Evolutionary conservation across 2,329 filamentous ascomycete species (phyloP).

Genomic region (Paracorniculantispora psalliotae): DNA sequence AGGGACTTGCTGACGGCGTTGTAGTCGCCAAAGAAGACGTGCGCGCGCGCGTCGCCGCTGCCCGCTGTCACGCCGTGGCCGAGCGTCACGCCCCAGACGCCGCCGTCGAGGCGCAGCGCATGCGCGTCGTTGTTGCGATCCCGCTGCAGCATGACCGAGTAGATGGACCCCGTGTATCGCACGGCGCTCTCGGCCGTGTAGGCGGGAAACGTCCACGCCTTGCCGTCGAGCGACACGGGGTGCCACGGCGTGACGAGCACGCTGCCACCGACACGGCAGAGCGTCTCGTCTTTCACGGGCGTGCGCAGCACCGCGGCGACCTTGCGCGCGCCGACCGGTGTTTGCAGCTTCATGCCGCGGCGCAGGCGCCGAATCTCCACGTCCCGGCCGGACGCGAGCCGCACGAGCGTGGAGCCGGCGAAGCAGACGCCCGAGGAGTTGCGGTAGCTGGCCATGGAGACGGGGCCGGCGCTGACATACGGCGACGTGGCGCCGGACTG

Average conservation of each 20-base stretch:
- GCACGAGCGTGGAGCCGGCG: conserved; percentile 42
- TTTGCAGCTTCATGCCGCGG: conserved; percentile 43
- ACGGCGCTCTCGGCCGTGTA: conserved; percentile 28
- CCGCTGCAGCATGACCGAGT: conserved; percentile 51
- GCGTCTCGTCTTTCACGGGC: conserved; percentile 30
- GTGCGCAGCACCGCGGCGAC: conserved; percentile 51
- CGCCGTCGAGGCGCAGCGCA: conserved; percentile 40
- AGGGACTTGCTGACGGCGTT: conserved; percentile 36
- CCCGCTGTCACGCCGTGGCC: conserved; percentile 47
- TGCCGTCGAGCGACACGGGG: conserved; percentile 40
- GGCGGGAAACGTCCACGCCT: conserved; percentile 44
- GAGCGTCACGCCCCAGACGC: conserved; percentile 50
- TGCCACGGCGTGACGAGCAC: conserved; percentile 57
- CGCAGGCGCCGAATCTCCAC: conserved; percentile 40
- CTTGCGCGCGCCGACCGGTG: conserved; percentile 42
- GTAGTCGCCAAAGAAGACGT: conserved; percentile 53
- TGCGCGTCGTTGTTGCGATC: conserved; percentile 42
- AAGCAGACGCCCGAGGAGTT: conserved; percentile 44
- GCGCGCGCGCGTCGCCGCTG: conserved; percentile 36
- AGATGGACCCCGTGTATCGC: conserved; percentile 47
- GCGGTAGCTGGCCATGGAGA: conserved; percentile 43
- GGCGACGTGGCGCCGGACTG: background rate
- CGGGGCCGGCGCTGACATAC: background rate
- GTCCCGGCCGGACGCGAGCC: conserved; percentile 35
- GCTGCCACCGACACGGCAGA: conserved; percentile 42